A percentile compares a stretch with the other conserved stretches of the same genome.
Conservation (phyloP, 352 stramenopile species). For the Blastocystis sp. region DNA sequence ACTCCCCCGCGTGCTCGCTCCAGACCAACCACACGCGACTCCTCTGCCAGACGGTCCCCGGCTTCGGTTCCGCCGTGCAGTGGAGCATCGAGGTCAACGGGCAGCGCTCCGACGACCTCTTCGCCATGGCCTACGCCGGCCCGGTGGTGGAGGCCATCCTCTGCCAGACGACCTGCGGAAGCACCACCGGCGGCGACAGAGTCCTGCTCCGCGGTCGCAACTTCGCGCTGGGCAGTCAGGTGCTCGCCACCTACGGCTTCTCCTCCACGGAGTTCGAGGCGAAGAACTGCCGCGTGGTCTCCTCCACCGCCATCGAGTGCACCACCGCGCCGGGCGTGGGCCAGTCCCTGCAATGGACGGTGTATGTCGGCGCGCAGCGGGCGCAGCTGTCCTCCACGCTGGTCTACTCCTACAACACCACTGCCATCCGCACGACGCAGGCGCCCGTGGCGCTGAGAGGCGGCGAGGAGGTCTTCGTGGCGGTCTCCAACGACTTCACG, state of each 20-base stretch:
- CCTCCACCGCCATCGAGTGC: not conserved
- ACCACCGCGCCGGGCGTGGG: constrained; percentile 13
- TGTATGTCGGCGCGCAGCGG: constrained; percentile 7
- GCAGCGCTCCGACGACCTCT: constrained; percentile 14
- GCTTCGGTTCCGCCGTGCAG: not conserved
- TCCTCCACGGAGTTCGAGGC: not conserved
- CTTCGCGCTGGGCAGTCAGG: not conserved
- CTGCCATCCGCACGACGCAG: not conserved
- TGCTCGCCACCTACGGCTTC: constrained; percentile 36
- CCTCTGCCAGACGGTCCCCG: not conserved
- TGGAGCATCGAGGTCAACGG: constrained; percentile 34
- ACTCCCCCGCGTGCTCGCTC: not conserved
- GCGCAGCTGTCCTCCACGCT: not conserved
- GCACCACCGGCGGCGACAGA: not conserved
- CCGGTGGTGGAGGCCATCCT: not conserved
- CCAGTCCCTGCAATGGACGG: constrained; percentile 7
- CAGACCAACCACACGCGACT: constrained; percentile 17
- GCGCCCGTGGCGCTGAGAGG: not conserved
- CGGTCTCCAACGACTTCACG: constrained; percentile 43
- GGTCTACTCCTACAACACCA: not conserved
- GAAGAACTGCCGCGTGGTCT: not conserved
- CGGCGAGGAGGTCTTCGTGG: not conserved
- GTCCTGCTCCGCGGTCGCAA: constrained; percentile 5
- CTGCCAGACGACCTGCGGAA: constrained; percentile 2
- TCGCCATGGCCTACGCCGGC: constrained; percentile 7